A percentile compares a stretch with the other conserved stretches of the same genome.
Conservation (phyloP, 305 asterid species). For the Fraxinus angustifolia region DNA sequence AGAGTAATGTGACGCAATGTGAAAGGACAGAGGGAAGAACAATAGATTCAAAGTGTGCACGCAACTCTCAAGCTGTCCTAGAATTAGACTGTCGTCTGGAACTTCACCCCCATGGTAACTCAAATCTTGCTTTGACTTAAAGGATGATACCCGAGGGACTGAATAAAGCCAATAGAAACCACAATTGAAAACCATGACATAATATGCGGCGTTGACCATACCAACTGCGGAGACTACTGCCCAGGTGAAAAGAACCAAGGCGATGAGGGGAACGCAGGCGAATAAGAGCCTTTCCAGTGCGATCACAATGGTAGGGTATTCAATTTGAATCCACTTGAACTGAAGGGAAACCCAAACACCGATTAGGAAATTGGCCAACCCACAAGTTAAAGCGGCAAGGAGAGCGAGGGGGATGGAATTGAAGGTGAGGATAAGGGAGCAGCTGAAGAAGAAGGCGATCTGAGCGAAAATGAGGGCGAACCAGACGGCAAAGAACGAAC, state of each 20-base stretch:
- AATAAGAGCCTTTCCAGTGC: slow-evolving; percentile 83
- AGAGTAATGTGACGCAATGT: slow-evolving; percentile 69
- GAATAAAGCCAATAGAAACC: slow-evolving; percentile 94
- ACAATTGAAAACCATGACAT: slow-evolving; percentile 81
- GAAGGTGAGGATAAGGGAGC: slow-evolving; percentile 57
- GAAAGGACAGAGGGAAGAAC: slow-evolving; percentile 72
- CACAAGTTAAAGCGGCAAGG: slow-evolving; percentile 64
- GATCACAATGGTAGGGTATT: slow-evolving; percentile 80
- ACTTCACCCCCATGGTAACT: slow-evolving; percentile 82
- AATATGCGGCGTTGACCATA: slow-evolving; percentile 78
- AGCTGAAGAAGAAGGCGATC: slow-evolving; percentile 77
- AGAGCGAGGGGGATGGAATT: slow-evolving; percentile 49
- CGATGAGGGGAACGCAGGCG: slow-evolving; percentile 73
- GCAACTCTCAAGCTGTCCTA: slow-evolving; percentile 89
- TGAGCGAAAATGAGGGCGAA: slow-evolving; percentile 82
- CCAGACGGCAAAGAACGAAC: slow-evolving; percentile 92
- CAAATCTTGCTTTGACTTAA: slow-evolving; percentile 67
- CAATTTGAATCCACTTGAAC: slow-evolving; percentile 97
- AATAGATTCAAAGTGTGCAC: slow-evolving; percentile 76
- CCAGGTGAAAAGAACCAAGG: slow-evolving; percentile 83
- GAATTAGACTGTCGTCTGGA: slow-evolving; percentile 66
- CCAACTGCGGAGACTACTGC: slow-evolving; percentile 94
- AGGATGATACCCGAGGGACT: slow-evolving; percentile 72
- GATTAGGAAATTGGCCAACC: slow-evolving; percentile 72
- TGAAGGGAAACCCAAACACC: slow-evolving; percentile 98